Conservation (phyloP, 352 stramenopile genomes). For the Thraustotheca clavata region DNA sequence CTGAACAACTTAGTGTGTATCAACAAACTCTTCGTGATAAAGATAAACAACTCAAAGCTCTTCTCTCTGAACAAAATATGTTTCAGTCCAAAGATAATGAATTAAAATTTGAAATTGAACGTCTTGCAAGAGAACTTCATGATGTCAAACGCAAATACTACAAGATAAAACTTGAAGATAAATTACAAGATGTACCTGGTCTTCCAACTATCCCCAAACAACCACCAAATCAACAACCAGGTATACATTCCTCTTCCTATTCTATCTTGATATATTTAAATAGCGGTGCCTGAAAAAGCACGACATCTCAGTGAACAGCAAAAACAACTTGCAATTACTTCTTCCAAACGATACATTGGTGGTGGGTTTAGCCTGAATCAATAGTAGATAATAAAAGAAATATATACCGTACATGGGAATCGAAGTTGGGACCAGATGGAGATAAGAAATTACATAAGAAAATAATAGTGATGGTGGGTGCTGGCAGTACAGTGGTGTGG, state of each 20-base stretch:
- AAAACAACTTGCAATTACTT: slow-evolving; percentile 72
- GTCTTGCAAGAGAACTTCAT: slow-evolving; percentile 84
- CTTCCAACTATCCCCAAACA: slow-evolving; percentile 27
- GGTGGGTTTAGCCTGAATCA: slow-evolving; percentile 92
- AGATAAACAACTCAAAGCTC: slow-evolving; percentile 94
- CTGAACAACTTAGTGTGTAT: slow-evolving; percentile 92
- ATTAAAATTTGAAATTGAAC: slow-evolving; percentile 93
- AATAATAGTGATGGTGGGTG: no score
- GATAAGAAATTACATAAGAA: not conserved
- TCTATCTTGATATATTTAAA: slow-evolving; percentile 27
- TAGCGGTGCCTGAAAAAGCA: slow-evolving; percentile 4
- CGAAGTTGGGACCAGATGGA: not conserved
- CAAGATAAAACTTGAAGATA: slow-evolving; percentile 86
- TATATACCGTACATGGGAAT: not conserved
- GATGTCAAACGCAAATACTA: slow-evolving; percentile 96
- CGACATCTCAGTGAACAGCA: slow-evolving; percentile 35
- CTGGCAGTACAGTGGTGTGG: slow-evolving; percentile 15
- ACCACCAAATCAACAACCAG: slow-evolving; percentile 20
- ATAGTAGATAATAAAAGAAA: slow-evolving; percentile 24
- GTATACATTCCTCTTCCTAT: slow-evolving; percentile 29
- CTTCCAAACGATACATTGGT: slow-evolving; percentile 86
- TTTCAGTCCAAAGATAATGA: slow-evolving; percentile 90
- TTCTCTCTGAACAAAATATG: slow-evolving; percentile 97
- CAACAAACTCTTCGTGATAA: slow-evolving; percentile 95
- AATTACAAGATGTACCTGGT: slow-evolving; percentile 39